Base-by-base conservation (phyloP, 495 filamentous ascomycete species). In the Aspergillus panamensis region DNA sequence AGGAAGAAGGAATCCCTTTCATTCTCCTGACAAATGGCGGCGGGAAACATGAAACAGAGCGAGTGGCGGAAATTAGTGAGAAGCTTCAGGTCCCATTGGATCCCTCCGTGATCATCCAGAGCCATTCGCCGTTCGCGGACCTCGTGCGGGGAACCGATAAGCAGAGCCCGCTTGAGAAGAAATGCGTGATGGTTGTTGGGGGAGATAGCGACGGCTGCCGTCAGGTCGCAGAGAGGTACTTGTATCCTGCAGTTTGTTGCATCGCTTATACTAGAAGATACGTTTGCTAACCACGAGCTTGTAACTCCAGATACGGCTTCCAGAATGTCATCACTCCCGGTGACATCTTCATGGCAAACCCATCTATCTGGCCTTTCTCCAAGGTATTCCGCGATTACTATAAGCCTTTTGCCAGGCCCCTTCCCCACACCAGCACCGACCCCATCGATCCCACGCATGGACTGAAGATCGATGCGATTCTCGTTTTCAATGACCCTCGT, bases 11-110 rank as follows among this genome's bases (percentile, higher is more conserved):
- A 7, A 88, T 96, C 48, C 89, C 89, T 10, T 95, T 89, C 73
- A 88, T 95, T 61, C 81, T 96, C 33, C 79, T 96, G 52, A 96
- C 91, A 53, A 96, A 96, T 68, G 91, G 91, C 63, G 91, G 91
- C 45, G 91, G 91, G 51, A 88, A 86, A 64, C 81, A 83, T 53
- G 91, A 96, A 72, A 73, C 73, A 1, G 83, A 87, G 48, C 83
- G 90, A 30, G 86, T 90, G 25, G 74, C 75, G 0, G 84, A 92
- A 54, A 80, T 96, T 44, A 88, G 82, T 65, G 66, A 80, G 44
- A 82, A 82, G 56, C 76, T 87, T 16, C 68, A 79, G 1, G 79
- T 92, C 1, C 72, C 79, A 37, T 69, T 93, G 20, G 78, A 85
- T 42, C 73, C 77, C 3, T 76, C 77, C 21, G 86, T 89, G 67